Base-by-base conservation (phyloP, 2,329 filamentous ascomycete species). In the Sclerotinia sclerotiorum region DNA sequence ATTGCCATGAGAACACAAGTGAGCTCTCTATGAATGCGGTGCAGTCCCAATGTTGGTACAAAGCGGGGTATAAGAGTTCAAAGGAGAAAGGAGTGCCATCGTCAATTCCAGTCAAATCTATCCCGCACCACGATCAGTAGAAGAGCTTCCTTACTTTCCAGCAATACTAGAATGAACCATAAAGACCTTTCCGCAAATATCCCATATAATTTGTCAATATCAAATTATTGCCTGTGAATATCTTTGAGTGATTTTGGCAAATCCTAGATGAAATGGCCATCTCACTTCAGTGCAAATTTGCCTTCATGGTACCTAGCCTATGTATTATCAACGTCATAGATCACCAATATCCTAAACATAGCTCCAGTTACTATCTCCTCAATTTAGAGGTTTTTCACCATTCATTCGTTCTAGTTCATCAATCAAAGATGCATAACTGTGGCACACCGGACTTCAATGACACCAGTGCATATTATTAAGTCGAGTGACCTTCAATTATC, bases 291-390 rank as follows among this genome's bases (percentile, higher is more conserved):
- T 11, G 21, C 6, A 32, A 29, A 15, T 46, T 7, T 19, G 44
- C 4, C 17, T 32, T 32, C 42, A 3, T 29, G 7, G 21, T 46
- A 46, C 10, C 2, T 46, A 46, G 35, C 4, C 44, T 32, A 7
- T 35, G 10, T 35, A 24, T 6, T 24, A 3, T 19, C 27, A 24
- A 7, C 29, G 2, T 49, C 17, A 2, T 11, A 46, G 1, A 8
- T 17, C 8, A 6, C 19, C 1, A 48, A 60, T 2, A 7, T n/a
- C 6, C 6, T 27, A 15, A 32, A 8, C n/a, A 1, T 15, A 46
- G 8, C 3, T 21, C 2, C n/a, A 1, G 13, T 21, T 32, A 5
- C 1, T 1, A n/a, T 7, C 3, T 8, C 5, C 1, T 5, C 13
- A 29, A 13, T 60, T 19, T 19, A 13, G 2, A 48, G 5, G 5